Evolutionary conservation across 352 stramenopile genomes (phyloP).

Genomic region (Hyaloperonospora brassicae): DNA sequence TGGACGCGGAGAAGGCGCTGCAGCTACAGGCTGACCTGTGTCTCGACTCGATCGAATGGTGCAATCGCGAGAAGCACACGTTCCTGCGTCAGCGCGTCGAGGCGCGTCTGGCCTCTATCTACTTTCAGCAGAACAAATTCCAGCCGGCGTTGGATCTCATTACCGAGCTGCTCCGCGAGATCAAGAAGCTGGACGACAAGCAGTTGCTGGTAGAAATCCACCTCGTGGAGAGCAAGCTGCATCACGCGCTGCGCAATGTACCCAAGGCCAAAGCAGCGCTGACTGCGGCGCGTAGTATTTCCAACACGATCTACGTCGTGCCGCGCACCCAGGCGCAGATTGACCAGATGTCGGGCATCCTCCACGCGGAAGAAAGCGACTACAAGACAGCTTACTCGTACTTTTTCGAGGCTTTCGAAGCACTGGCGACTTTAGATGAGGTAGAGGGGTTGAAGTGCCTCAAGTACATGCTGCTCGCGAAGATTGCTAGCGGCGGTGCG

Average conservation of each 20-base stretch:
- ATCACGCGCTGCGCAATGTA: slow-evolving; percentile 96
- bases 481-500: slow-evolving; percentile 87
- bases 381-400: slow-evolving; percentile 99
- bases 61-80: slow-evolving; percentile 90
- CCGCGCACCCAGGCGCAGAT: slow-evolving; percentile 92
- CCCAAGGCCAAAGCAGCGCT: slow-evolving; percentile 95
- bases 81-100: slow-evolving; percentile 98
- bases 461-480: slow-evolving; percentile 99
- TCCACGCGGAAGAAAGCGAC: slow-evolving; percentile 97
- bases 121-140: slow-evolving; percentile 89
- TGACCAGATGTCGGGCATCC: slow-evolving; percentile 95
- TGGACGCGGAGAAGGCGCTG: slow-evolving; percentile 87
- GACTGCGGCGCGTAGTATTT: slow-evolving; percentile 94
- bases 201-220: slow-evolving; percentile 98
- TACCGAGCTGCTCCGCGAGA: slow-evolving; percentile 90
- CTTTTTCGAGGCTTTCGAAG: slow-evolving; percentile 97
- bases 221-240: slow-evolving; percentile 95
- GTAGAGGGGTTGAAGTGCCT: slow-evolving; percentile 79
- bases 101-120: slow-evolving; percentile 89
- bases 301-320: slow-evolving; percentile 97
- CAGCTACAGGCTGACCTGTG: slow-evolving; percentile 93
- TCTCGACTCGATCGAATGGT: slow-evolving; percentile 92
- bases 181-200: slow-evolving; percentile 99
- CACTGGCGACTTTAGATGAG: slow-evolving; percentile 90
- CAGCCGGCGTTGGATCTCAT: slow-evolving; percentile 90